These are phyloP conservation scores for Mallotus nudiflorus DNA, from an alignment of 345 rosid species.

Conservation along the genomic window DNA sequence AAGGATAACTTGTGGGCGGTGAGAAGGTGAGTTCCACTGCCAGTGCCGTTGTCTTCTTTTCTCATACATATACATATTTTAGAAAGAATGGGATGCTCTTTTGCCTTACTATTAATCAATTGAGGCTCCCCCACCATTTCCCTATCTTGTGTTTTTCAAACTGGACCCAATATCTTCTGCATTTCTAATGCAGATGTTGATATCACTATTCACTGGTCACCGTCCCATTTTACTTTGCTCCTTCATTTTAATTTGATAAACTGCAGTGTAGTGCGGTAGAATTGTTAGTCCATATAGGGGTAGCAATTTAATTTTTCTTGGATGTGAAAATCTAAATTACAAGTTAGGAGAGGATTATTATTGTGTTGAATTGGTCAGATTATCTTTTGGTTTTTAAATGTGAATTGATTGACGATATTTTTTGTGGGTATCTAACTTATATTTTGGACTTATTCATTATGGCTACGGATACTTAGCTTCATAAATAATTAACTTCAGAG, in stretches of 20 bases:
- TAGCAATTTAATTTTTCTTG: not conserved
- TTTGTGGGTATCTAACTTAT: not conserved
- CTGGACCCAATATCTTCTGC: conserved; percentile 30
- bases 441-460: not conserved
- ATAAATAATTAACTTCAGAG: not conserved
- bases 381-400: not conserved
- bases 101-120: conserved; percentile 29
- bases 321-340: too few relatives aligned
- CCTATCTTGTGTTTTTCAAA: conserved; percentile 17
- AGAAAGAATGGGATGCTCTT: conserved; percentile 25
- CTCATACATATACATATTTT: too few relatives aligned
- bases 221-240: not conserved
- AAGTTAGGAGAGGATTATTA: too few relatives aligned
- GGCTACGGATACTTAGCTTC: not conserved
- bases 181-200: not conserved
- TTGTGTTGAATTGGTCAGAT: conserved; percentile 5
- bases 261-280: not conserved
- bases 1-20: conserved; percentile 22
- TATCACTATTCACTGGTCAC: conserved; percentile 3
- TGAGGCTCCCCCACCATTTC: conserved; percentile 19
- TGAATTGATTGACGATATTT: conserved; percentile 9
- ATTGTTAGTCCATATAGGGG: not conserved
- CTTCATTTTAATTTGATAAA: not conserved
- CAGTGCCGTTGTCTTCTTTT: conserved; percentile 29
- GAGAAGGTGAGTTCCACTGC: too few relatives aligned